These are phyloP conservation scores for Taiozyma sp. DNA, from an alignment of 1,139 yeast genomes.

Conservation along the genomic window DNA sequence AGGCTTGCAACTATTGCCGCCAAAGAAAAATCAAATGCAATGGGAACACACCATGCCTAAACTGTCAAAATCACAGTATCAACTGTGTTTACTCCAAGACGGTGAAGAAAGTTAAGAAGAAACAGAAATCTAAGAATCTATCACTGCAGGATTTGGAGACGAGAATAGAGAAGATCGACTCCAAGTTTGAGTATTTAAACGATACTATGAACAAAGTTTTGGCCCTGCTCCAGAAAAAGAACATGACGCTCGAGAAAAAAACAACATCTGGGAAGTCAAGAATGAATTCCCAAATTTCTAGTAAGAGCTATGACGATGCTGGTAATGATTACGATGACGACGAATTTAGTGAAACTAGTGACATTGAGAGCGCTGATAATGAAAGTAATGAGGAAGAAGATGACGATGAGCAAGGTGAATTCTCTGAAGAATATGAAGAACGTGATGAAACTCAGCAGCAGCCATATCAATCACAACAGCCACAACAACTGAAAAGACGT, in stretches of 20 bases:
- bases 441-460: constrained; percentile 1
- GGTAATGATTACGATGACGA: background rate
- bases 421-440: constrained; percentile 1
- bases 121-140: constrained; percentile 13
- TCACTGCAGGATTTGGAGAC: constrained; percentile 20
- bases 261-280: background rate
- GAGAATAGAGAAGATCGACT: constrained; percentile 15
- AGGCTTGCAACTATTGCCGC: constrained; percentile 60
- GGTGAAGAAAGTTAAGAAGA: constrained; percentile 17
- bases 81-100: constrained; percentile 24
- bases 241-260: constrained; percentile 5
- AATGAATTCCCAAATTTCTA: background rate
- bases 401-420: background rate
- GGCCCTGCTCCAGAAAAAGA: constrained; percentile 7
- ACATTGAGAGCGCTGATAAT: background rate
- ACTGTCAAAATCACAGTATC: constrained; percentile 42
- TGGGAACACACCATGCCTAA: constrained; percentile 59
- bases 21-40: constrained; percentile 66
- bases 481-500: background rate
- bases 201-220: constrained; percentile 12
- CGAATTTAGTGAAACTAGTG: background rate
- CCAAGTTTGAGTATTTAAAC: constrained; percentile 12
- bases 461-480: background rate
- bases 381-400: background rate
- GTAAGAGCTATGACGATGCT: constrained; percentile 1